These are phyloP conservation scores for Kwoniella heveanensis DNA, from an alignment of 768 basidiomycete genomes.

Conservation along the genomic window DNA sequence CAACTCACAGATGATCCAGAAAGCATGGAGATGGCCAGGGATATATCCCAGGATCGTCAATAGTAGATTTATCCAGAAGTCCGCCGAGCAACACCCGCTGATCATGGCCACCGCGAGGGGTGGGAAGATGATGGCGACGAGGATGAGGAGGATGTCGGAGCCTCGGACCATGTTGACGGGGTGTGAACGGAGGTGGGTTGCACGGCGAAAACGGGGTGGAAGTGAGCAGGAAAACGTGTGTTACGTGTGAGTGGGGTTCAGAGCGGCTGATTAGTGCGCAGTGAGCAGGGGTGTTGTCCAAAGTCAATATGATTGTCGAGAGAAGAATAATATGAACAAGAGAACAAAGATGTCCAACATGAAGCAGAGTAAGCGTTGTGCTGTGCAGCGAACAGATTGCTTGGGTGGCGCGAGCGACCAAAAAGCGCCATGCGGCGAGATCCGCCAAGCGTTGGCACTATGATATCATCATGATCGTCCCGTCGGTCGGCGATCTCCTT, in stretches of 20 bases:
- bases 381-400: too few relatives aligned
- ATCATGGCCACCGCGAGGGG: slow-evolving; percentile 45
- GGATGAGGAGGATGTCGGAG: slow-evolving; percentile 51
- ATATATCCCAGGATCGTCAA: slow-evolving; percentile 7
- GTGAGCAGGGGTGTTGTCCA: too few relatives aligned
- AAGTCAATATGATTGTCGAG: background rate
- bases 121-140: slow-evolving; percentile 55
- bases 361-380: background rate
- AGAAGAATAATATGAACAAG: background rate
- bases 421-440: background rate
- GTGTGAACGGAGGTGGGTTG: background rate
- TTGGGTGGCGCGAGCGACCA: background rate
- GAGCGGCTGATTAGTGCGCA: too few relatives aligned
- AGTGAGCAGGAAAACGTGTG: too few relatives aligned
- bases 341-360: background rate
- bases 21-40: slow-evolving; percentile 49
- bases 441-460: background rate
- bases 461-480: background rate
- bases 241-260: too few relatives aligned
- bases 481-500: too few relatives aligned
- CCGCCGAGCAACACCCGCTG: slow-evolving; percentile 51
- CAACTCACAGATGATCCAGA: slow-evolving; percentile 48
- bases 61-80: slow-evolving; percentile 44
- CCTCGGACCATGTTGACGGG: slow-evolving; percentile 43
- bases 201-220: background rate